Conservation (phyloP, 2,329 filamentous ascomycete genomes). For the Fusarium annulatum region DNA sequence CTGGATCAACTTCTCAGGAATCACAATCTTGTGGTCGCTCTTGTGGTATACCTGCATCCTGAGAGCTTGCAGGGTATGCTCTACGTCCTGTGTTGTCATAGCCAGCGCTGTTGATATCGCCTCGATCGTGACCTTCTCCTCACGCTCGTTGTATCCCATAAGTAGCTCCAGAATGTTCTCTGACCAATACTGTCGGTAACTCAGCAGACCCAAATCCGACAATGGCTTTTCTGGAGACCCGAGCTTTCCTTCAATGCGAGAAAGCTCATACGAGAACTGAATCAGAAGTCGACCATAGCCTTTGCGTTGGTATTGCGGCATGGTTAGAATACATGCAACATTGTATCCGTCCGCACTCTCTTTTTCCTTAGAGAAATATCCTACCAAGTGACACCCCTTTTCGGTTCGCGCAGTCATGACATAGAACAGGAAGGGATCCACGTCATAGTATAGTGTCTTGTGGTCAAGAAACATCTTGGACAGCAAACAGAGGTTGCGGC, state of each 20-base stretch:
- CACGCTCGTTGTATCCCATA: conserved; percentile 74
- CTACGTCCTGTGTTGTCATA: conserved; percentile 98
- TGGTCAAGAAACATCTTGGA: conserved; percentile 98
- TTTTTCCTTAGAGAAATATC: conserved; percentile 99
- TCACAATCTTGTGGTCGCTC: conserved; percentile 94
- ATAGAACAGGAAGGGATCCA: conserved; percentile 99
- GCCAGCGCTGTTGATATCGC: conserved; percentile 81
- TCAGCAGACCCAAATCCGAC: conserved; percentile 90
- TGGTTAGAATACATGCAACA: conserved; percentile 94
- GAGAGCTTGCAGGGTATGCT: conserved; percentile 92
- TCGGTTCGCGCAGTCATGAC: conserved; percentile 94
- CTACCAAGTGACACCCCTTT: conserved; percentile 93
- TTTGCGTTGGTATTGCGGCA: conserved; percentile 95
- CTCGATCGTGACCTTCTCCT: conserved; percentile 84
- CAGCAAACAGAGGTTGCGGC: conserved; percentile 91
- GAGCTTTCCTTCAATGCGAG: conserved; percentile 92
- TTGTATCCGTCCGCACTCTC: conserved; percentile 98
- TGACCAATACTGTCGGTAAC: conserved; percentile 97
- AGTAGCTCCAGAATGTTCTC: conserved; percentile 92
- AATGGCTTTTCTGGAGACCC: conserved; percentile 97
- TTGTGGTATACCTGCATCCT: conserved; percentile 97
- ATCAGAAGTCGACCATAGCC: conserved; percentile 94
- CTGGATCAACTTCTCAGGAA: conserved; percentile 85
- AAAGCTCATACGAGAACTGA: conserved; percentile 96
- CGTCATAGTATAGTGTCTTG: conserved; percentile 98